phyloP scores from a whole-genome alignment of 2,329 filamentous ascomycete genomes.

The Claviceps arundinis region DNA sequence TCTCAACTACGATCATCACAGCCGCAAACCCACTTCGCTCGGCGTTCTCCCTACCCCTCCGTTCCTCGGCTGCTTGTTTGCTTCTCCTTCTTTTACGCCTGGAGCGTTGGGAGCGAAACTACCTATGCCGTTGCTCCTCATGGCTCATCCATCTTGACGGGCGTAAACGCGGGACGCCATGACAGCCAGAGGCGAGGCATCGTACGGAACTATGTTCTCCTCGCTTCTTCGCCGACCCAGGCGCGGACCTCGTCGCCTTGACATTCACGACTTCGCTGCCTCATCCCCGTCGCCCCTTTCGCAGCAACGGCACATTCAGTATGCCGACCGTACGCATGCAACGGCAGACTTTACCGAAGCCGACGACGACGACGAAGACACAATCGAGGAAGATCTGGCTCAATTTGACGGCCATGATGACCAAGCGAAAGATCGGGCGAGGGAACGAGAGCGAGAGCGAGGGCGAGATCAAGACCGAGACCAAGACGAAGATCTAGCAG shows the following conservation, averaged over 20 bases:
- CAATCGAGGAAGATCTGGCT: conserved; percentile 21
- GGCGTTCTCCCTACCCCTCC: background rate
- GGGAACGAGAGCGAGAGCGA: conserved; percentile 18
- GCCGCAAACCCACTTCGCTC: background rate
- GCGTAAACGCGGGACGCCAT: conserved; percentile 7
- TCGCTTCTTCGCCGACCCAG: conserved; percentile 22
- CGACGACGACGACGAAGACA: conserved; percentile 38
- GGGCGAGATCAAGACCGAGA: conserved; percentile 25
- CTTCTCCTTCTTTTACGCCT: conserved; percentile 1
- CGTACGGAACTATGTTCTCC: conserved; percentile 21
- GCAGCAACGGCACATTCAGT: conserved; percentile 14
- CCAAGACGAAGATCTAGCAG: conserved; percentile 32
- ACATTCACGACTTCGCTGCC: conserved; percentile 15
- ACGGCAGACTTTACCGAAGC: conserved; percentile 53
- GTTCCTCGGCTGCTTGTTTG: background rate
- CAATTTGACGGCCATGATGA: conserved; percentile 31
- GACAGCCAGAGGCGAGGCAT: conserved; percentile 3
- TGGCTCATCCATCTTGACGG: conserved; percentile 15
- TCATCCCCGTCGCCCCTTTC: conserved; percentile 21
- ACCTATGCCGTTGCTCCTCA: conserved; percentile 6
- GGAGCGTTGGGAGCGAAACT: background rate
- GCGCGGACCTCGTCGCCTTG: conserved; percentile 20
- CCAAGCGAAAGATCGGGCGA: conserved; percentile 33
- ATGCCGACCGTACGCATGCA: conserved; percentile 30
- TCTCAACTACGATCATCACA: background rate